Percentiles rank a stretch among this genome's conserved stretches.
phyloP scores from a whole-genome alignment of 306 rosid genomes.

The Rosa rugosa region DNA sequence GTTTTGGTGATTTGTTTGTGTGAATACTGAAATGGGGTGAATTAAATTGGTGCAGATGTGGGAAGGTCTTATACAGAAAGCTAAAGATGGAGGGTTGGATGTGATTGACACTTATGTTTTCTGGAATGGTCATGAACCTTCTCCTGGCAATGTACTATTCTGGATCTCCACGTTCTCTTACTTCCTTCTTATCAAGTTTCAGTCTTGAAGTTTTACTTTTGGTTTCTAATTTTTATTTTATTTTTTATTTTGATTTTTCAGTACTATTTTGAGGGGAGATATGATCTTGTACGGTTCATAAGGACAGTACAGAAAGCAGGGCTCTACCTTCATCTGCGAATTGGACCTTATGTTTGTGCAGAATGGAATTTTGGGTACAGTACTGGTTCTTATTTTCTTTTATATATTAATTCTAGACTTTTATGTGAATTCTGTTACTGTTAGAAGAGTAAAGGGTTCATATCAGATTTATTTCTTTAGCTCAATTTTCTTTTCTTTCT shows the following conservation, averaged over 20 bases:
- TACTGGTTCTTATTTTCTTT: slow-evolving; percentile 1
- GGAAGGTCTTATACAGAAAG: slow-evolving; percentile 89
- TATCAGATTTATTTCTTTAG: neutral
- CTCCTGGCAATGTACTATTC: slow-evolving; percentile 78
- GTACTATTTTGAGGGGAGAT: slow-evolving; percentile 92
- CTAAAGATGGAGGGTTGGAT: slow-evolving; percentile 91
- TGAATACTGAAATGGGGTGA: slow-evolving; percentile 28
- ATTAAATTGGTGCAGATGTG: slow-evolving; percentile 66
- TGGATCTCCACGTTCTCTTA: slow-evolving; percentile 23
- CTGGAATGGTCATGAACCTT: slow-evolving; percentile 95
- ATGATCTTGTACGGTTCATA: slow-evolving; percentile 82
- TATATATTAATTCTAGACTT: neutral
- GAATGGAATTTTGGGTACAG: slow-evolving; percentile 97
- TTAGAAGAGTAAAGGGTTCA: neutral
- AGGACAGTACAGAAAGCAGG: slow-evolving; percentile 87
- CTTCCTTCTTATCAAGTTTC: neutral
- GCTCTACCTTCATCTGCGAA: slow-evolving; percentile 89
- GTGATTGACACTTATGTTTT: slow-evolving; percentile 90
- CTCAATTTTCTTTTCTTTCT: neutral
- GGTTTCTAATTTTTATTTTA: neutral
- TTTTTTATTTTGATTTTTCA: slow-evolving; percentile 36
- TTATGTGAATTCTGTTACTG: neutral
- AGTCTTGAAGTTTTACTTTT: slow-evolving; percentile 9
- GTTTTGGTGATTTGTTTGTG: neutral
- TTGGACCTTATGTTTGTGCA: slow-evolving; percentile 96